Conservation (phyloP, 2,329 filamentous ascomycete genomes). For the Trichoderma guizhouense region DNA sequence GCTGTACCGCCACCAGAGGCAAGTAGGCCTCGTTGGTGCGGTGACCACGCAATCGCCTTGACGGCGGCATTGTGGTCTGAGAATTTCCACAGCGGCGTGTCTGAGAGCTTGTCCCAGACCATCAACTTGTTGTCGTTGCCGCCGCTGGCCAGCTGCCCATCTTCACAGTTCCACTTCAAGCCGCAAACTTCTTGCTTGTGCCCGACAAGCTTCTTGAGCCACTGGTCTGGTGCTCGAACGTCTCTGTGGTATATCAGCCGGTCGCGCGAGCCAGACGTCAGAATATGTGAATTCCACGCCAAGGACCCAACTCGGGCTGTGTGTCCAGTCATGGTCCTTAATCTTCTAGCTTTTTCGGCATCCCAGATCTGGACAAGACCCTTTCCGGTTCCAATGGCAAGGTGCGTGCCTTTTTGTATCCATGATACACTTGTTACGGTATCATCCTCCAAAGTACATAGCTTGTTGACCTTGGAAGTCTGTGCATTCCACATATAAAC, state of each 20-base stretch:
- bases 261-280: conserved; percentile 92
- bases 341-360: conserved; percentile 75
- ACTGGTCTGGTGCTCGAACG: conserved; percentile 88
- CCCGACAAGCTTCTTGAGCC: conserved; percentile 78
- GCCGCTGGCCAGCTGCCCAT: conserved; percentile 89
- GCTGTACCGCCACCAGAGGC: conserved; percentile 94
- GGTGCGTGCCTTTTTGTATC: conserved; percentile 96
- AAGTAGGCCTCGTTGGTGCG: conserved; percentile 89
- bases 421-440: conserved; percentile 95
- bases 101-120: conserved; percentile 96
- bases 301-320: conserved; percentile 88
- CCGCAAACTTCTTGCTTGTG: conserved; percentile 99
- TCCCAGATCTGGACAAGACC: conserved; percentile 98
- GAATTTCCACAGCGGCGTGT: conserved; percentile 89
- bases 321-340: conserved; percentile 96
- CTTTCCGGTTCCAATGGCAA: conserved; percentile 92
- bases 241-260: conserved; percentile 93
- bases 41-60: conserved; percentile 97
- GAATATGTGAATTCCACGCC: conserved; percentile 97
- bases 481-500: conserved; percentile 99
- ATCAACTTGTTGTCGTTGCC: conserved; percentile 99
- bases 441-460: conserved; percentile 90
- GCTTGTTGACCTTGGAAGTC: conserved; percentile 84
- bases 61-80: conserved; percentile 93
- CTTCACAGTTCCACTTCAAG: conserved; percentile 93